Base-by-base conservation (phyloP, 257 asterid genomes). In the Lavandula angustifolia region DNA sequence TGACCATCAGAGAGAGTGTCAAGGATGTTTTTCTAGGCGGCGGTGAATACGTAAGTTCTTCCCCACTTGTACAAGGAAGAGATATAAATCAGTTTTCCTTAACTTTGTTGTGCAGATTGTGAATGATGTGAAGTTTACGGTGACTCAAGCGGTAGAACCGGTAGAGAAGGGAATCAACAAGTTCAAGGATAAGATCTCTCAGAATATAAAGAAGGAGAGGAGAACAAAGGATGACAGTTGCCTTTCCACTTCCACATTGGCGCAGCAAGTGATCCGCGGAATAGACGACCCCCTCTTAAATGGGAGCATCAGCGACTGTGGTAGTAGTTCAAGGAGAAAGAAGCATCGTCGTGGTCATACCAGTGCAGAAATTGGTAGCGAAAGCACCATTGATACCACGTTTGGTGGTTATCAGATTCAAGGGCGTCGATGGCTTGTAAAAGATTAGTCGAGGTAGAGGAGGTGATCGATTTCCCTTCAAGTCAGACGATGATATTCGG, bases 141-240 rank as follows among this genome's bases (percentile, higher is more conserved):
- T 92, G 32, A 85, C 82, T 56, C 96, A 89, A 72, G 99, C 99
- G 31, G 99, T 87, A 53, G 96, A 90, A 68, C 99, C 99, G 13
- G 79, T 89, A 34, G 97, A 92, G 92, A 92, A 92, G 73, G 96
- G 99, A 58, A 73, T 92, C 75, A 87, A 73, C 3, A 86, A 82
- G 70, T 85, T 91, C 82, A 91, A 91, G 67, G 87, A 82, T 54
- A 80, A 80, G 66, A 89, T 92, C 69, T 87, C 99, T 51, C 78
- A 87, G 73, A 94, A 90, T 85, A 90, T 94, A 63, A 89, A 87
- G 87, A 83, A 73, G 80, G 89, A 76, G 44, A 81, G 87, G 67
- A 78, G 79, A 75, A 71, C 91, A 9, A 87, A 80, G 71, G 99
- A 89, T 11, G 95, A 87, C 74, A 92, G 94, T 73, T 83, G 80